Percentiles rank a stretch among this genome's conserved stretches.
These are phyloP conservation scores for Blastomyces gilchristii DNA, from an alignment of 2,329 filamentous ascomycete species.

Conservation along the genomic window DNA sequence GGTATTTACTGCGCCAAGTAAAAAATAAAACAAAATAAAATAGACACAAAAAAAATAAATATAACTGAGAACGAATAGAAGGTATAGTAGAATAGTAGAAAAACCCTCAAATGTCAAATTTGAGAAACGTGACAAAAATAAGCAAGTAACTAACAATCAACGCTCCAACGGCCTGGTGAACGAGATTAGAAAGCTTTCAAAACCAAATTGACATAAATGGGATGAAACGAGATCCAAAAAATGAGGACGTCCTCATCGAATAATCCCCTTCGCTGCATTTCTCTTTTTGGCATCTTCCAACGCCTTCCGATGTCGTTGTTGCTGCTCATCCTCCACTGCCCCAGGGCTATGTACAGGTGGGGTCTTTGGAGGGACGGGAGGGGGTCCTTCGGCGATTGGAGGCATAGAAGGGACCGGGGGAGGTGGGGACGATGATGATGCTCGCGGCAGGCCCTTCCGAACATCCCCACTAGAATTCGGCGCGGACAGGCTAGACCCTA, in stretches of 20 bases:
- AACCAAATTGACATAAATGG: neutral
- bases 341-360: neutral
- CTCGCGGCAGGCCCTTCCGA: neutral
- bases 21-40: neutral
- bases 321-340: conserved; percentile 29
- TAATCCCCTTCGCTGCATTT: conserved; percentile 33
- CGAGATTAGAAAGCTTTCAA: neutral
- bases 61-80: neutral
- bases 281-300: conserved; percentile 46
- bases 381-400: neutral
- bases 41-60: neutral
- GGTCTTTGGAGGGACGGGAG: neutral
- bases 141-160: neutral
- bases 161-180: neutral
- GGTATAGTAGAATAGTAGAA: no score
- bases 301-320: conserved; percentile 40
- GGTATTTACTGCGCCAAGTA: neutral
- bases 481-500: conserved; percentile 11
- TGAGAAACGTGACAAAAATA: neutral
- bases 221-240: neutral
- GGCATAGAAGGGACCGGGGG: neutral
- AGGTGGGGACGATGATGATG: neutral
- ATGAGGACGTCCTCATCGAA: neutral
- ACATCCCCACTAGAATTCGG: neutral
- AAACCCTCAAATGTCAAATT: neutral